A percentile compares a stretch with the other conserved stretches of the same genome.
Evolutionary conservation across 495 filamentous ascomycete genomes (phyloP).

Genomic region (Astrothelium subdiscretum): DNA sequence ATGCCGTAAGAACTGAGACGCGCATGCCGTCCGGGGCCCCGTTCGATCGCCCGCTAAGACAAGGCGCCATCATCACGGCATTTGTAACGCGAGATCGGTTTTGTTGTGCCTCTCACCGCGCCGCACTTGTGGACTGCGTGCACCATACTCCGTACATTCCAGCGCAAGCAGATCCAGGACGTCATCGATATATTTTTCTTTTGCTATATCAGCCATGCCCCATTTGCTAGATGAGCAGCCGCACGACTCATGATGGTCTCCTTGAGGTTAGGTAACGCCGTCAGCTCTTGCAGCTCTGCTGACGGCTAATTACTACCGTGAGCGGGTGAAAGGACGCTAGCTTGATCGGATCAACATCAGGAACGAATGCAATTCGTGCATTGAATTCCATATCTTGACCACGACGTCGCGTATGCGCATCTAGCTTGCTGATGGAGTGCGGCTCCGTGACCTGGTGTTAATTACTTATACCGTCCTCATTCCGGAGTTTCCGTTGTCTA

Average conservation of each 20-base stretch:
- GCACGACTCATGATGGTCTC: not conserved
- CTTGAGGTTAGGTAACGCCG: not conserved
- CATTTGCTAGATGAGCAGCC: too few relatives aligned
- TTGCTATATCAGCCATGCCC: too few relatives aligned
- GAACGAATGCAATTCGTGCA: not conserved
- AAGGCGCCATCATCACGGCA: not conserved
- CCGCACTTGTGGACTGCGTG: too few relatives aligned
- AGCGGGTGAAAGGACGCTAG: not conserved
- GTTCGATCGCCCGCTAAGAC: constrained; percentile 1
- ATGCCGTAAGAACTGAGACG: not conserved
- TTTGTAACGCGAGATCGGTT: not conserved
- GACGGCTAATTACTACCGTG: not conserved
- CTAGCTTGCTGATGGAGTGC: not conserved
- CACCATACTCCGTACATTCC: too few relatives aligned
- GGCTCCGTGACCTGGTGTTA: too few relatives aligned
- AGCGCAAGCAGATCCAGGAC: too few relatives aligned
- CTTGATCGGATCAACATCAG: not conserved
- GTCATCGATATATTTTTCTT: too few relatives aligned
- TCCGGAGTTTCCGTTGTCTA: too few relatives aligned
- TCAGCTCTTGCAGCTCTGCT: not conserved
- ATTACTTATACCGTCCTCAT: too few relatives aligned
- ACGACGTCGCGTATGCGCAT: not conserved
- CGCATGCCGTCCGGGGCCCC: not conserved
- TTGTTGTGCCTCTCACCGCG: not conserved
- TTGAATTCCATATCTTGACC: not conserved